A percentile compares a stretch with the other conserved stretches of the same genome.
These are phyloP conservation scores for Heliosperma pusillum DNA, from an alignment of 148 eudicot genomes.

Conservation along the genomic window DNA sequence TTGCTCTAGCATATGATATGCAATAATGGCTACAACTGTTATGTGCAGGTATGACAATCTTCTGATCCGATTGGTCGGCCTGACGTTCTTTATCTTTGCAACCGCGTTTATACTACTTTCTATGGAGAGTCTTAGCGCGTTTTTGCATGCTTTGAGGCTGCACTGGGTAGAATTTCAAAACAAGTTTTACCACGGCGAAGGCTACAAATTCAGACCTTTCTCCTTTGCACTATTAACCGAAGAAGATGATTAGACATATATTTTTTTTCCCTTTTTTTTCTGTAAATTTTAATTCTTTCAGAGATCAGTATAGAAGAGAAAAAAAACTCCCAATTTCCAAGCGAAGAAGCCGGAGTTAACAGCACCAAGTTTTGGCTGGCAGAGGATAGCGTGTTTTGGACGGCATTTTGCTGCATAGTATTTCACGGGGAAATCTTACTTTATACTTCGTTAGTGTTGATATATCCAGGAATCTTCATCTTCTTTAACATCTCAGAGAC, in stretches of 20 bases:
- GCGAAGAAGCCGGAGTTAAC: conserved; percentile 18
- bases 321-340: conserved; percentile 5
- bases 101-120: conserved; percentile 88
- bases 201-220: conserved; percentile 90
- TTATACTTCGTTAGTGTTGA: conserved; percentile 22
- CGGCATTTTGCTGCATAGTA: conserved; percentile 23
- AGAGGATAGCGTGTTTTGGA: conserved; percentile 4
- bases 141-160: conserved; percentile 96
- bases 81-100: conserved; percentile 79
- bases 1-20: neutral
- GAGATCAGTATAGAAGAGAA: conserved; percentile 20
- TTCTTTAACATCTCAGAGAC: neutral
- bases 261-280: conserved; percentile 21
- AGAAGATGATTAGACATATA: conserved; percentile 63
- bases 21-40: neutral
- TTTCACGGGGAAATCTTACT: conserved; percentile 8
- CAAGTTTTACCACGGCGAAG: conserved; percentile 93
- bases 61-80: conserved; percentile 62
- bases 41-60: conserved; percentile 70
- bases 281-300: conserved; percentile 31
- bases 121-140: conserved; percentile 98
- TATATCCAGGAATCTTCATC: conserved; percentile 3
- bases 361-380: conserved; percentile 21
- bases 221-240: conserved; percentile 77
- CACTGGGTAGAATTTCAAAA: conserved; percentile 97